These are phyloP conservation scores for Trichoderma atroviride DNA, from an alignment of 2,329 filamentous ascomycete species.

Conservation along the genomic window DNA sequence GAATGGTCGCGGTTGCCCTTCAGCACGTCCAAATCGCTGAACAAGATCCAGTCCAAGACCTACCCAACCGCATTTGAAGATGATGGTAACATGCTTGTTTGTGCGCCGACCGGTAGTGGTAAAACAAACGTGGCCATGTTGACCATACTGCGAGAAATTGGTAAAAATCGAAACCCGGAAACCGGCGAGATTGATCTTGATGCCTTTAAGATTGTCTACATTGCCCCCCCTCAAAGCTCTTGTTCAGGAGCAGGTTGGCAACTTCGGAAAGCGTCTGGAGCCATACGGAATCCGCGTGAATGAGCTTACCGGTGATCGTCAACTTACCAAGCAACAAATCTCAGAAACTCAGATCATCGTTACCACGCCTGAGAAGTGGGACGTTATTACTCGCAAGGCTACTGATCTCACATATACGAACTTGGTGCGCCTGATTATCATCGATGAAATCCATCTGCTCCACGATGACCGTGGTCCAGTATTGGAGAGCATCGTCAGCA, in stretches of 20 bases:
- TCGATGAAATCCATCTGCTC: slow-evolving; percentile 96
- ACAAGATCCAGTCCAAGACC: slow-evolving; percentile 94
- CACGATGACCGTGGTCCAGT: slow-evolving; percentile 98
- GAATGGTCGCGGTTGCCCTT: slow-evolving; percentile 91
- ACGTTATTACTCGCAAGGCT: slow-evolving; percentile 97
- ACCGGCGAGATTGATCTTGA: slow-evolving; percentile 96
- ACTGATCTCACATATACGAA: slow-evolving; percentile 97
- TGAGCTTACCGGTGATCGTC: slow-evolving; percentile 96
- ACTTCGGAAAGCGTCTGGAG: slow-evolving; percentile 89
- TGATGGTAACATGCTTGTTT: slow-evolving; percentile 97
- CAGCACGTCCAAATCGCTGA: slow-evolving; percentile 81
- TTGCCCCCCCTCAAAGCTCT: slow-evolving; percentile 94
- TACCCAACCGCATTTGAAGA: slow-evolving; percentile 88
- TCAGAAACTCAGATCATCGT: slow-evolving; percentile 97
- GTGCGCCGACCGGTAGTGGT: slow-evolving; percentile 93
- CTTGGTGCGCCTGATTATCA: slow-evolving; percentile 92
- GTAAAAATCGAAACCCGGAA: slow-evolving; percentile 85
- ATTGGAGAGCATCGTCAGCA: slow-evolving; percentile 92
- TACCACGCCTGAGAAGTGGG: slow-evolving; percentile 98
- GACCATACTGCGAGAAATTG: slow-evolving; percentile 92
- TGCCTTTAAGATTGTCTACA: slow-evolving; percentile 98
- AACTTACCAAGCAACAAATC: slow-evolving; percentile 98
- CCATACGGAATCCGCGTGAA: slow-evolving; percentile 89
- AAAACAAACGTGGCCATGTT: slow-evolving; percentile 99
- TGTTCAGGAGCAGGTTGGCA: slow-evolving; percentile 97